phyloP scores from a whole-genome alignment of 306 rosid genomes.

The barrel medic (Medicago truncatula) region MtrunA17r5.0-ANR NC_053045.1:1706501-1707000 shows the following conservation, averaged over 20 bases:
- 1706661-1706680: neutral
- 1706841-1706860: too few relatives aligned
- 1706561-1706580: neutral
- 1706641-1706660: neutral
- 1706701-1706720: neutral
- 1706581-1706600: neutral
- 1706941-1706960: too few relatives aligned
- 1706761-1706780: too few relatives aligned
- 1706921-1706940: neutral
- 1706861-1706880: neutral
- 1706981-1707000: too few relatives aligned
- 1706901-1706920: neutral
- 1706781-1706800: too few relatives aligned
- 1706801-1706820: too few relatives aligned
- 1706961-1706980: too few relatives aligned
- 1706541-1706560: neutral
- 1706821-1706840: too few relatives aligned
- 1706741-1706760: too few relatives aligned
- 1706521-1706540: too few relatives aligned
- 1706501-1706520: too few relatives aligned
- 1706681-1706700: neutral
- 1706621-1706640: neutral
- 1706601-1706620: neutral
- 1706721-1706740: neutral
- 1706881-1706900: neutral